phyloP scores from a whole-genome alignment of 306 rosid genomes.

The Leucaena leucocephala region DNA sequence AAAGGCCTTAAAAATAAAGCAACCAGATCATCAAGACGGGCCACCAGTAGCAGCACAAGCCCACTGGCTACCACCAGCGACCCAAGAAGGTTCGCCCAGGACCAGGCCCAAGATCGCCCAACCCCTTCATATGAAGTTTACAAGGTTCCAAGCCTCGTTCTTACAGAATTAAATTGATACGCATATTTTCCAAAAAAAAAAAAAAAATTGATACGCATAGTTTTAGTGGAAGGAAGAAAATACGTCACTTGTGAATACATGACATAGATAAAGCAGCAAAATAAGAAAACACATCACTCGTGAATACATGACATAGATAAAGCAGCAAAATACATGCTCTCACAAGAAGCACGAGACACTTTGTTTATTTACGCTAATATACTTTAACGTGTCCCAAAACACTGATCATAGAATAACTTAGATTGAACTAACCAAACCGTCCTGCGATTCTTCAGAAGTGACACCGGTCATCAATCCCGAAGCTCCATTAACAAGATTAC shows the following conservation, averaged over 20 bases:
- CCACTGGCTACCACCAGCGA: no score
- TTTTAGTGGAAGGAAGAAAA: no score
- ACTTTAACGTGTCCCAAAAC: background rate
- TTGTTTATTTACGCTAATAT: background rate
- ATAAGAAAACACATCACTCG: background rate
- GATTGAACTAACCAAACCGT: background rate
- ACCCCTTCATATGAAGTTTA: no score
- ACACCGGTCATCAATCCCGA: background rate
- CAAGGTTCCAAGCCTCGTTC: no score
- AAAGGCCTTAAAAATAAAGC: no score
- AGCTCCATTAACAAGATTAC: slow-evolving; percentile 8
- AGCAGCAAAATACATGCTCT: background rate
- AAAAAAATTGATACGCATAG: no score
- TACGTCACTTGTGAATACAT: background rate
- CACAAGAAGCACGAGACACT: background rate
- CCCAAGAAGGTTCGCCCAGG: no score
- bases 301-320: background rate
- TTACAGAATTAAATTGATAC: no score
- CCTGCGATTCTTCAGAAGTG: background rate
- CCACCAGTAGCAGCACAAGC: no score
- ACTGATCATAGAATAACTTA: background rate
- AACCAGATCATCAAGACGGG: no score
- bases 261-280: background rate
- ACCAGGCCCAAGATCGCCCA: no score
- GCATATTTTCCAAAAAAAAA: no score